Percentiles rank a stretch among this genome's conserved stretches.
These are phyloP conservation scores for Mycena rebaudengoi DNA, from an alignment of 768 basidiomycete species.

Conservation along the genomic window DNA sequence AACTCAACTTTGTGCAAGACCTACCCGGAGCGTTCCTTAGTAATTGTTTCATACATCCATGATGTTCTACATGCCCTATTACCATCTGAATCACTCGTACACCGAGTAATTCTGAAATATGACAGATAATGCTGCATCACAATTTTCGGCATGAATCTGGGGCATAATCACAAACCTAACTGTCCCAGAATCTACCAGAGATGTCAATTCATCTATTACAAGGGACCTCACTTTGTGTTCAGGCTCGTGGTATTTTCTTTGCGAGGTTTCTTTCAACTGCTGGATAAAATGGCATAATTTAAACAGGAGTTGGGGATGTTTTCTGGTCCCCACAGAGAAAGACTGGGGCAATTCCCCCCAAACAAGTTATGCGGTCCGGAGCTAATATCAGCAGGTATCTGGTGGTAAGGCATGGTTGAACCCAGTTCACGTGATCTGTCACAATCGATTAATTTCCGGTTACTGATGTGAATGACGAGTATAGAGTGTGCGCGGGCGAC, in stretches of 20 bases:
- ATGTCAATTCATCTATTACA: neutral
- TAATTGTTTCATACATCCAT: neutral
- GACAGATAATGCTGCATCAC: neutral
- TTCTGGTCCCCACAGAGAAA: no score
- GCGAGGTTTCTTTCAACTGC: neutral
- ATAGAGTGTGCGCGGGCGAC: no score
- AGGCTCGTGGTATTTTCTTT: no score
- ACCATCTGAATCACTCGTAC: neutral
- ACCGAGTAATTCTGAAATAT: neutral
- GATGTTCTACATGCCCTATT: neutral
- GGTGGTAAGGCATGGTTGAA: no score
- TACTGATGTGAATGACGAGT: no score
- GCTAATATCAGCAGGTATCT: no score
- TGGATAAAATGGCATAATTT: neutral
- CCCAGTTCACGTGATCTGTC: no score
- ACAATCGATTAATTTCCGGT: no score
- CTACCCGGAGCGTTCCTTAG: no score
- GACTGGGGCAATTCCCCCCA: no score
- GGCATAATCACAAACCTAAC: neutral
- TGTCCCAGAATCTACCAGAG: constrained; percentile 1
- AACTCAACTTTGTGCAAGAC: no score
- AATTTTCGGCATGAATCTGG: neutral
- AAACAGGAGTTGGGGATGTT: neutral
- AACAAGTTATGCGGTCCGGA: no score
- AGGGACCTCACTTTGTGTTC: neutral